Percentiles rank a stretch among this genome's conserved stretches.
Conservation (phyloP, 331 rosid genomes). For the Erythrophleum ivorense region DNA sequence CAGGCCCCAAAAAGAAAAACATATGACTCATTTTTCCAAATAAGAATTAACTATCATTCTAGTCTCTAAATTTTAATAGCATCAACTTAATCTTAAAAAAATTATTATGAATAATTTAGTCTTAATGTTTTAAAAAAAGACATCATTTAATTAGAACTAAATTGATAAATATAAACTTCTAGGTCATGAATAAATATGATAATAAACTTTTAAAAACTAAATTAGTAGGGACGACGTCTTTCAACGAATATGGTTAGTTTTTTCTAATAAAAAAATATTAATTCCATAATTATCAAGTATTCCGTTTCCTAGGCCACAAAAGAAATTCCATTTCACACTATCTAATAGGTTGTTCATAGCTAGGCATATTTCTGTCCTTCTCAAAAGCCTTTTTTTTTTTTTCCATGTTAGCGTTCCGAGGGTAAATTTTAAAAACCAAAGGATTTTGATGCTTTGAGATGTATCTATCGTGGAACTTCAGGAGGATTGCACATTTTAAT, state of each 20-base stretch:
- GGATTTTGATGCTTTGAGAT: conserved; percentile 30
- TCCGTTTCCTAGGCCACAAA: conserved; percentile 12
- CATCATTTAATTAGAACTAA: too few species aligned
- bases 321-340: conserved; percentile 5
- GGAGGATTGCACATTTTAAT: background rate
- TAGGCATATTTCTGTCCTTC: conserved; percentile 33
- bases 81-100: too few species aligned
- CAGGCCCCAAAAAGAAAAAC: too few species aligned
- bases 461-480: background rate
- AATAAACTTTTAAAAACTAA: too few species aligned
- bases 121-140: too few species aligned
- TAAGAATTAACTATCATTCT: too few species aligned
- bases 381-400: conserved; percentile 1
- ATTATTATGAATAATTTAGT: too few species aligned
- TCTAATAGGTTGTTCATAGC: conserved; percentile 16
- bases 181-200: too few species aligned
- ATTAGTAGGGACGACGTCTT: too few species aligned
- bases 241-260: too few species aligned
- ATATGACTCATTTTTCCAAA: background rate
- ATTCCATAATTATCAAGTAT: conserved; percentile 13
- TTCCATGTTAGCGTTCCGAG: background rate
- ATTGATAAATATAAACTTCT: too few species aligned
- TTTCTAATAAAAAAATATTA: background rate
- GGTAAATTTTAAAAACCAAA: background rate
- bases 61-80: too few species aligned